These are phyloP conservation scores for Phycomyces blakesleeanus DNA, from an alignment of 192 early-diverging fungal genomes.

Conservation along the genomic window DNA sequence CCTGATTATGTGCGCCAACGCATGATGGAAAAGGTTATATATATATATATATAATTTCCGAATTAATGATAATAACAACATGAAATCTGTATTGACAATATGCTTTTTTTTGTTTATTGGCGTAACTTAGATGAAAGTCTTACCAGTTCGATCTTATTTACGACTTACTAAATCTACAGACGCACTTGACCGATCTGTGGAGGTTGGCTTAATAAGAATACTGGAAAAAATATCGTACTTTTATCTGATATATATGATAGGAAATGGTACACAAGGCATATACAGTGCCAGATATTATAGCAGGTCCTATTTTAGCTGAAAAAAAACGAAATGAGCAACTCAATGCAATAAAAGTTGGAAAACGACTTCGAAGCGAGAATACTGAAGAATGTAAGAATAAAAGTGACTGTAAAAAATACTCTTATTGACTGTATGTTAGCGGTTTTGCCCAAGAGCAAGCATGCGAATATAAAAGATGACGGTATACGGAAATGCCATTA, in stretches of 20 bases:
- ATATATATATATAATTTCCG: background rate
- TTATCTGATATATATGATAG: background rate
- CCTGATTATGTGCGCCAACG: constrained; percentile 7
- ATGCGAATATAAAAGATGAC: constrained; percentile 18
- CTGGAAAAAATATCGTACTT: background rate
- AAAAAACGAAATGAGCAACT: constrained; percentile 32
- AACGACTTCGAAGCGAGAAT: constrained; percentile 18
- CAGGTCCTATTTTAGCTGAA: constrained; percentile 23
- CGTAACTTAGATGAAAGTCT: constrained; percentile 9
- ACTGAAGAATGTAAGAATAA: constrained; percentile 27
- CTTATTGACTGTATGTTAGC: background rate
- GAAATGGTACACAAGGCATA: constrained; percentile 11
- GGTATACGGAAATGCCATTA: constrained; percentile 26
- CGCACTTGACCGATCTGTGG: constrained; percentile 2
- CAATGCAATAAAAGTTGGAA: constrained; percentile 26
- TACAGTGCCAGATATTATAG: constrained; percentile 22
- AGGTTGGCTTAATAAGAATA: background rate
- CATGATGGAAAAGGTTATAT: constrained; percentile 27
- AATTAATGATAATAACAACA: background rate
- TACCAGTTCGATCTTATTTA: constrained; percentile 19
- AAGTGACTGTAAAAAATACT: too few relatives aligned
- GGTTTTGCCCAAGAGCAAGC: constrained; percentile 7
- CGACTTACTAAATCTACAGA: constrained; percentile 2
- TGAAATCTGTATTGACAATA: too few relatives aligned
- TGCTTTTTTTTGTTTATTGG: background rate